Percentiles rank a stretch among this genome's conserved stretches.
These are phyloP conservation scores for Fusarium napiforme DNA, from an alignment of 2,329 filamentous ascomycete species.

Conservation along the genomic window DNA sequence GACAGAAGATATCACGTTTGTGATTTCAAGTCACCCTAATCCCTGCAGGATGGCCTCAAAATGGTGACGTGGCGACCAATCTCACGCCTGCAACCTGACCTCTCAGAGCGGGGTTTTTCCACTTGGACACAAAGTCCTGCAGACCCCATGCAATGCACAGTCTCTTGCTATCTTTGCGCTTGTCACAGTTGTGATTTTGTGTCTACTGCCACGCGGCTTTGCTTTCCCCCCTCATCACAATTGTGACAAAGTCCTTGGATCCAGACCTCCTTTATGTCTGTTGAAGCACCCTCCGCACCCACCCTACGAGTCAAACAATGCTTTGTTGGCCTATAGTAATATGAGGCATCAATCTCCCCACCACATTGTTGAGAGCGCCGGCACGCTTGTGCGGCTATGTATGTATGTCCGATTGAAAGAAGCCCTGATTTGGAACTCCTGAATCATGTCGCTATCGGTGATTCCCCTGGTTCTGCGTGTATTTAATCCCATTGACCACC, in stretches of 20 bases:
- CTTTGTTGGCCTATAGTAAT: background rate
- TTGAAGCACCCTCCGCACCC: background rate
- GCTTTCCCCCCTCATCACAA: background rate
- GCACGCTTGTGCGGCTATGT: background rate
- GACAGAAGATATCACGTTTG: background rate
- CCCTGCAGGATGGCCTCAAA: background rate
- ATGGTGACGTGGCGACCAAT: conserved; percentile 2
- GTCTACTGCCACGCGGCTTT: background rate
- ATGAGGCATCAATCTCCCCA: conserved; percentile 1
- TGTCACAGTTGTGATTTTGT: conserved; percentile 4
- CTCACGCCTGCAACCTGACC: background rate
- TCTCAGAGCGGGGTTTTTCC: background rate
- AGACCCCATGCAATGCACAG: background rate
- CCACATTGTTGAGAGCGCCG: background rate
- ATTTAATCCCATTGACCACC: background rate
- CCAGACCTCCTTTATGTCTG: background rate
- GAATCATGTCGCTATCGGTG: background rate
- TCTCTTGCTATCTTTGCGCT: background rate
- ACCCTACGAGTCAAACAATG: background rate
- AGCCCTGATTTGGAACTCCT: background rate
- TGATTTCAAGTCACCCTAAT: background rate
- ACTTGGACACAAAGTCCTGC: background rate
- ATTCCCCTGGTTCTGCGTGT: background rate
- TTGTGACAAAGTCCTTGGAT: background rate
- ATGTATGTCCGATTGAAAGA: background rate